Evolutionary conservation across 306 rosid genomes (phyloP), one percentile per base, ranked within the genome.

Genomic region (Castanopsis chinensis): DNA sequence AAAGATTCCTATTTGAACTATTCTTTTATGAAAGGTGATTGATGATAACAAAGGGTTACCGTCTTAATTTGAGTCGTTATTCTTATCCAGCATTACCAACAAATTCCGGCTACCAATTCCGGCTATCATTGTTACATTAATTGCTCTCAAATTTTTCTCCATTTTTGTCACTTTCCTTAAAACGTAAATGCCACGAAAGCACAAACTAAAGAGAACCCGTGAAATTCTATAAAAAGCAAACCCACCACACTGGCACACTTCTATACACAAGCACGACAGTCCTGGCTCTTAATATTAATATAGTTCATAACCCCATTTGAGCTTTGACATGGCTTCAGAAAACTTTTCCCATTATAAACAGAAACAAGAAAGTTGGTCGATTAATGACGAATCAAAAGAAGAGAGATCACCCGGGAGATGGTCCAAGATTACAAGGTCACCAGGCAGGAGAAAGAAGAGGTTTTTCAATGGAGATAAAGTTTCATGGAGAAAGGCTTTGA

Each of bases 351-450:
- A 83, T 76, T 65, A 30, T 12, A 87, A 84, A 56, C 84, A 85
- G 61, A 79, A 71, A 53, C 89, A 83, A 49, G 61, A 21, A 51
- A 83, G 71, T 33, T 12, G 41, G 4, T 28, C 1, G 51, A 7
- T 27, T 41, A 57, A 82, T 3, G 74, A 69, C 43, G 67, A 73
- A 77, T 5, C 12, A 25, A 74, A 73, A 27, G 27, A 81, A 51
- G 60, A 9, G 49, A 74, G 56, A 76, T 77, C 69, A 72, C 81
- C 82, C 72, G 85, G 75, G 75, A 81, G 81, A 2, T 78, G 87
- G 90, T 82, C 80, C 65, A 84, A 78, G 73, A 67, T 84, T n/a
- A 82, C 35, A 69, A 74, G 81, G 64, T 83, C 84, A 56, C 73
- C 76, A 0, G 70, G 89, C 19, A 85, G 87, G 65, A 87, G 81